Evolutionary conservation across 495 filamentous ascomycete species (phyloP).

Genomic region (Massariosphaeria phaeospora): DNA sequence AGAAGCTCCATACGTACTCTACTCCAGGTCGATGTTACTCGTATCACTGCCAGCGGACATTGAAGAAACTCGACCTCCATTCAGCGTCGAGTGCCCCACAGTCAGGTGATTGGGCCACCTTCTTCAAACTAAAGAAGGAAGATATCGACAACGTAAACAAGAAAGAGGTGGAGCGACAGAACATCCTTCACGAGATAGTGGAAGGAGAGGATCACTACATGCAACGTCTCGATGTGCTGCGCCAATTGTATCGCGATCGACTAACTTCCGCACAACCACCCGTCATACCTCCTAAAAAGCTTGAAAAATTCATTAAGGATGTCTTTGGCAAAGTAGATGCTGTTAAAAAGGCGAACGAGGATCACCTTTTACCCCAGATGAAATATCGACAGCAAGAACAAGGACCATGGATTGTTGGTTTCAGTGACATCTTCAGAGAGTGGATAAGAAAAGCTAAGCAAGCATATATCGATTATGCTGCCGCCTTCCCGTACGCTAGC

Average conservation of each 20-base stretch:
- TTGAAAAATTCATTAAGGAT: slow-evolving; percentile 70
- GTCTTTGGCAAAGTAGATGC: slow-evolving; percentile 90
- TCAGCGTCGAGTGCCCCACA: slow-evolving; percentile 63
- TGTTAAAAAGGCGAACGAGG: slow-evolving; percentile 87
- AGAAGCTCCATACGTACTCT: slow-evolving; percentile 70
- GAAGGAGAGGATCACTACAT: slow-evolving; percentile 89
- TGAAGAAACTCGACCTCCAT: slow-evolving; percentile 87
- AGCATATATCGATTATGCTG: slow-evolving; percentile 89
- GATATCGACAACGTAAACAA: slow-evolving; percentile 60
- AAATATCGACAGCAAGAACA: slow-evolving; percentile 98
- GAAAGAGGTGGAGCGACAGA: slow-evolving; percentile 91
- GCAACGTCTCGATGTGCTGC: slow-evolving; percentile 76
- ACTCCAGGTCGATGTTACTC: slow-evolving; percentile 82
- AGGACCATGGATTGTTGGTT: slow-evolving; percentile 87
- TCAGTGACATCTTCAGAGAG: slow-evolving; percentile 96
- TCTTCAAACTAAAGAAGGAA: slow-evolving; percentile 81
- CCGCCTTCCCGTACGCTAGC: slow-evolving; percentile 75
- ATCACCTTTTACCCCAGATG: slow-evolving; percentile 87
- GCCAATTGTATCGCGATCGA: slow-evolving; percentile 79
- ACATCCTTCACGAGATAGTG: slow-evolving; percentile 92
- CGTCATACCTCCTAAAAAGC: slow-evolving; percentile 69
- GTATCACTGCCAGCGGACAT: slow-evolving; percentile 84
- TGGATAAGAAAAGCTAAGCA: slow-evolving; percentile 93
- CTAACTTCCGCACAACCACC: slow-evolving; percentile 68
- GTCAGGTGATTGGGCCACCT: slow-evolving; percentile 81